Base-by-base conservation (phyloP, 805 yeast genomes). In the Sugiyamaella boreocaroliniensis region DNA sequence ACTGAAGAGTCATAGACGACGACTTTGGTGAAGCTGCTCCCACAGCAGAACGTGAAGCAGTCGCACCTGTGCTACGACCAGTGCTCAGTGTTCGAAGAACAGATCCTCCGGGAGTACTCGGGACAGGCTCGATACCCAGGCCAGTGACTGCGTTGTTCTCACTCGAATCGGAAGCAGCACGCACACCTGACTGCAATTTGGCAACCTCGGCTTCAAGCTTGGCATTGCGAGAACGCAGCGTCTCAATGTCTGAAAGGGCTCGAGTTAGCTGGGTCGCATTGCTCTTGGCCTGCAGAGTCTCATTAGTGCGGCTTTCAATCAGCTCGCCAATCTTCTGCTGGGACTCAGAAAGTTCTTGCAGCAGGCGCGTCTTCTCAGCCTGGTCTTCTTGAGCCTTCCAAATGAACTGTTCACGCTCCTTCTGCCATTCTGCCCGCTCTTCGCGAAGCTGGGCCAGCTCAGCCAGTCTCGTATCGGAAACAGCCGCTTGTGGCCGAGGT, bases 231-330 rank as follows among this genome's bases (percentile, higher is more conserved):
- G 75, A 65, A 49, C 76, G 78, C 3, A 83, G 73, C 44, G 73
- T 76, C 45, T 83, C 89, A 47, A 82, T 65, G 61, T 87, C 93
- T 46, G 81, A 76, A 43, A 72, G 77, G 20, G 81, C 68, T 44
- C 93, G 70, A 43, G 76, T 71, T 8, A 86, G 66, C 63, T 83
- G 89, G 0, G 87, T 80, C 47, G 86, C 93, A 57, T 80, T 82
- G 32, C 86, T 82, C 64, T 84, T 84, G 20, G 79, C 64, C 51
- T 76, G 71, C 59, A 83, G 70, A 8, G 53, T 50, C 12, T 45
- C 49, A 46, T 45, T 49, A 8, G 52, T 49, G 37, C 51, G 40
- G 29, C 48, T 49, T 32, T 48, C 54, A 34, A 51, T 51, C 44
- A 77, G 62, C 51, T 67, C 66, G 14, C 67, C 59, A 45, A 62